Evolutionary conservation across 2,329 filamentous ascomycete species (phyloP).

Genomic region (Endoconidiophora laricicola): DNA sequence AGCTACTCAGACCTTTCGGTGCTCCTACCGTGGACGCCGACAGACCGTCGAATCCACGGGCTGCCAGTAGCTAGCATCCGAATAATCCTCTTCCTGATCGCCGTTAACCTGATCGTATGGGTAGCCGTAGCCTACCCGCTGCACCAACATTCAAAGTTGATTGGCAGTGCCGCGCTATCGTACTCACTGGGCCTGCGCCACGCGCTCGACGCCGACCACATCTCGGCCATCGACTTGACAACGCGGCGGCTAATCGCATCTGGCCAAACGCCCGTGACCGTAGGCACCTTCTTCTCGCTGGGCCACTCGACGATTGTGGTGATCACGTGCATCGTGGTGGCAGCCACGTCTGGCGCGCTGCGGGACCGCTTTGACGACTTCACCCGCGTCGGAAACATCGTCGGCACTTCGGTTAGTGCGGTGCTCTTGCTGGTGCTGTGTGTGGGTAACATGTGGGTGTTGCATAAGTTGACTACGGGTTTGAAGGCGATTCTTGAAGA

Average conservation of each 20-base stretch:
- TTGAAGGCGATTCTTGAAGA: constrained; percentile 43
- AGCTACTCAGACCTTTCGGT: not conserved
- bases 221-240: constrained; percentile 78
- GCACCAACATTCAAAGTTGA: constrained; percentile 40
- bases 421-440: constrained; percentile 70
- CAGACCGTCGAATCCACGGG: constrained; percentile 10
- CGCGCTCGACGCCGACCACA: constrained; percentile 93
- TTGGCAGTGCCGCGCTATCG: constrained; percentile 66
- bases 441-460: constrained; percentile 68
- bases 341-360: constrained; percentile 73
- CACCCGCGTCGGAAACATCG: constrained; percentile 64
- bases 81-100: constrained; percentile 34
- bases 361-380: constrained; percentile 69
- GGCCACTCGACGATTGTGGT: constrained; percentile 90
- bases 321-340: constrained; percentile 78
- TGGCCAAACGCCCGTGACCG: constrained; percentile 72
- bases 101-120: constrained; percentile 40
- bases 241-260: constrained; percentile 75
- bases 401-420: constrained; percentile 76
- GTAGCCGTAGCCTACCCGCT: constrained; percentile 34
- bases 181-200: constrained; percentile 84
- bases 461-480: constrained; percentile 58
- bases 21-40: constrained; percentile 10
- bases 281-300: constrained; percentile 86
- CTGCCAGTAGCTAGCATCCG: constrained; percentile 19